phyloP scores from a whole-genome alignment of 2,329 filamentous ascomycete genomes.

The Cucurbitaria berberidis region DNA sequence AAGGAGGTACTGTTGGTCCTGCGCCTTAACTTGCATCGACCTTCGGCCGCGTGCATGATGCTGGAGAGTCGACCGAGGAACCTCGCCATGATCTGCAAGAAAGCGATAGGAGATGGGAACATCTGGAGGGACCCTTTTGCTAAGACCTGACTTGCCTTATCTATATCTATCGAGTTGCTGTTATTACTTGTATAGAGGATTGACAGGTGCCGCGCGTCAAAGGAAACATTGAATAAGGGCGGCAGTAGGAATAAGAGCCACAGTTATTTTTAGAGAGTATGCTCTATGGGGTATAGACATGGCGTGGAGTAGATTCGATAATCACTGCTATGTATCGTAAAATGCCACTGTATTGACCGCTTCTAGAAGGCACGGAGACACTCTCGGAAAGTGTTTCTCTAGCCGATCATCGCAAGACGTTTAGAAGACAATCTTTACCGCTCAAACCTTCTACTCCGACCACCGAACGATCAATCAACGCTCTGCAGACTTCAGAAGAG shows the following conservation, averaged over 20 bases:
- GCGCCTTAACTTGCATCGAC: conserved; percentile 3
- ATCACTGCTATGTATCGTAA: neutral
- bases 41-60: neutral
- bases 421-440: conserved; percentile 1
- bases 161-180: conserved; percentile 5
- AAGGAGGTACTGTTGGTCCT: conserved; percentile 3
- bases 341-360: neutral
- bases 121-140: conserved; percentile 2
- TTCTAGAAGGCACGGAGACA: conserved; percentile 1
- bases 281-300: neutral
- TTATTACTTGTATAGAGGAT: neutral
- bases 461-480: conserved; percentile 1
- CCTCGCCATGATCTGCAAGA: conserved; percentile 4
- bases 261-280: conserved; percentile 2
- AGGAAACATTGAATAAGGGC: neutral
- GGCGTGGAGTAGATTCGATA: neutral
- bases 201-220: neutral
- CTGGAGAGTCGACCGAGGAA: neutral
- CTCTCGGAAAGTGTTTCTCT: conserved; percentile 1
- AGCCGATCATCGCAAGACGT: neutral
- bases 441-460: conserved; percentile 1
- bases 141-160: conserved; percentile 3
- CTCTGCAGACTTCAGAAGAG: conserved; percentile 4
- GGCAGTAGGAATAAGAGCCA: conserved; percentile 1
- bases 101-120: conserved; percentile 1